These are phyloP conservation scores for Globisporangium apiculatum DNA, from an alignment of 352 stramenopile genomes.

Conservation along the genomic window DNA sequence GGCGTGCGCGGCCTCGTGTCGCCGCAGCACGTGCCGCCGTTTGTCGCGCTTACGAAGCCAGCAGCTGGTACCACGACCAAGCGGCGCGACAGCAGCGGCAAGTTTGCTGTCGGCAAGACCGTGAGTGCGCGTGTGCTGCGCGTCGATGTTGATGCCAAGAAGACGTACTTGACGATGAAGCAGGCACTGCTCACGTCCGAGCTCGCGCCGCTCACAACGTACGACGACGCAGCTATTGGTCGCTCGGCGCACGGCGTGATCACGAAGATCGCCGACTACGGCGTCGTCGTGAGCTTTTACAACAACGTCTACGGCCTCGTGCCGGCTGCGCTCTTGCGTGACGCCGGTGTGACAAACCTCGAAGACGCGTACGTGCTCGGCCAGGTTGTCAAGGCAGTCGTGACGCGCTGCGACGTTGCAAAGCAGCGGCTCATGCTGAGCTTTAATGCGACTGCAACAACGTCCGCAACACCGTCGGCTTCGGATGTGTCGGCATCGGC, in stretches of 20 bases:
- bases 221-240: constrained; percentile 61
- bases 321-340: constrained; percentile 72
- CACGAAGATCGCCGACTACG: constrained; percentile 90
- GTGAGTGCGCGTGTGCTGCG: constrained; percentile 78
- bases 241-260: constrained; percentile 87
- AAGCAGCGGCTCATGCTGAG: constrained; percentile 87
- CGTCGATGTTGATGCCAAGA: constrained; percentile 88
- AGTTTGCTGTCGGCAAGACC: constrained; percentile 74
- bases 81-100: constrained; percentile 51
- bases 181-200: constrained; percentile 72
- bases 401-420: constrained; percentile 62
- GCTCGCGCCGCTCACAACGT: constrained; percentile 69
- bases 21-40: constrained; percentile 68
- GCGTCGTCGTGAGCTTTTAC: constrained; percentile 94
- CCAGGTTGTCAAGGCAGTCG: constrained; percentile 80
- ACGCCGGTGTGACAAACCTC: constrained; percentile 78
- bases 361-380: constrained; percentile 80
- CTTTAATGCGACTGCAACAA: constrained; percentile 50
- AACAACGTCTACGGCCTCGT: constrained; percentile 93
- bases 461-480: constrained; percentile 1
- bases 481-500: constrained; percentile 11
- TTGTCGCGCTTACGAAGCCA: constrained; percentile 53
- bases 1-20: constrained; percentile 73
- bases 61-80: constrained; percentile 17
- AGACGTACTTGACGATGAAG: constrained; percentile 90